Evolutionary conservation across 2,329 filamentous ascomycete genomes (phyloP), one percentile per base, ranked within the genome.

Genomic region (Hymenoscyphus infarciens): DNA sequence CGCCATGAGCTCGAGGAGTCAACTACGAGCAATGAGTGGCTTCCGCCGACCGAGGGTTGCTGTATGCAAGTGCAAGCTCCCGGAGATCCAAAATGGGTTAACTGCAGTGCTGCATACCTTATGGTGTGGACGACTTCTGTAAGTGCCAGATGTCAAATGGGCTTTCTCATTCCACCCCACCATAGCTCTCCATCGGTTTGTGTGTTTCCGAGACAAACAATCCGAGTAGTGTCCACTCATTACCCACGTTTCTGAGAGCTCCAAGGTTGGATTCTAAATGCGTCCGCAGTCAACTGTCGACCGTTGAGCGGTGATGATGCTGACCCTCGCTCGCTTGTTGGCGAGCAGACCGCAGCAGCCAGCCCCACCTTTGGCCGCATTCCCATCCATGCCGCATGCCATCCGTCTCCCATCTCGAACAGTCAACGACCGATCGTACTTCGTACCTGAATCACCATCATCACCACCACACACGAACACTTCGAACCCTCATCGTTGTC

Each of bases 271-370:
- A 22, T 61, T 61, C 53, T 56, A 61, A 56, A 45, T 61, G 35
- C 27, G 59, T 49, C 57, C 45, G 25, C 38, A 25, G n/a, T 57
- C 33, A 39, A 22, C 38, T 31, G 29, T 57, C 29, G 52, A 29
- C 52, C 52, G 13, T 54, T 57, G 22, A 38, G 22, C 56, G 33
- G 31, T 49, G 53, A 27, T 61, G 25, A 11, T 59, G 57, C 57
- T 59, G 27, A 53, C 57, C 31, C n/a, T 22, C 22, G 45, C 45
- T 61, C 59, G 59, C 52, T 61, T 61, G 52, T 61, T 45, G 53
- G 35, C 52, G 33, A 57, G 33, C 57, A 49, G 35, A 27, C 33
- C 33, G 19, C 29, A 38, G 19, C 56, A 45, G 35, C 13, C 13
- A 29, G 22, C 22, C 38, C 56, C 35, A 56, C 53, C 29, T 49